A percentile compares a stretch with the other conserved stretches of the same genome.
Conservation (phyloP, 176 grass and related monocot species). For the Oryza brachyantha region DNA sequence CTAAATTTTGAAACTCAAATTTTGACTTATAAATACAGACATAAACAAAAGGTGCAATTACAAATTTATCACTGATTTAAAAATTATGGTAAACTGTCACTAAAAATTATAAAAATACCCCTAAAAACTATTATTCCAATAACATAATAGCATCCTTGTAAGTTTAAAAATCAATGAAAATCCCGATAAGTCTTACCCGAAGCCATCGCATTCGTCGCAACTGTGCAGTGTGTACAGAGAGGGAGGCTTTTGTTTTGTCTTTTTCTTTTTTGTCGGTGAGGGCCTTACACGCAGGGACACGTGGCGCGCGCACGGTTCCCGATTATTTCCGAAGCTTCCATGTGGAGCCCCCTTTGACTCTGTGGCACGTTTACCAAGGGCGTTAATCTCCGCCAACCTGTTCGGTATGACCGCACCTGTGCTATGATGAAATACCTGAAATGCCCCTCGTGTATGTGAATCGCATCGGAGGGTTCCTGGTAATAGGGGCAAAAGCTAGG, state of each 20-base stretch:
- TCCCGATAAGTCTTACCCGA: too few species aligned
- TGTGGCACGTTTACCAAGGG: neutral
- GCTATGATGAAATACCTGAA: neutral
- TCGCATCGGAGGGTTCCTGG: neutral
- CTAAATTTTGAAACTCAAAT: too few species aligned
- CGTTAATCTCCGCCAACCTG: slow-evolving; percentile 4
- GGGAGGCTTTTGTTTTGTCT: neutral
- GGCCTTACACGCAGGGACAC: neutral
- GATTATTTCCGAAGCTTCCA: slow-evolving; percentile 32
- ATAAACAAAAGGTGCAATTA: too few species aligned
- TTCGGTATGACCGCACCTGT: slow-evolving; percentile 14
- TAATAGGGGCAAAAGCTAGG: neutral
- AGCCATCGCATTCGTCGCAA: too few species aligned
- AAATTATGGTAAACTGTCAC: too few species aligned
- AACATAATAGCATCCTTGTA: too few species aligned
- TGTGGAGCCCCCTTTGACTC: slow-evolving; percentile 25
- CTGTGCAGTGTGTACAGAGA: neutral
- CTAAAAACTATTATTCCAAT: too few species aligned
- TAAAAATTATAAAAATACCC: too few species aligned
- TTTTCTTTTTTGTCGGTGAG: neutral
- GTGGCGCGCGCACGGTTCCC: neutral
- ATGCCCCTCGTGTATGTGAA: neutral
- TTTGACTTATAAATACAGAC: too few species aligned
- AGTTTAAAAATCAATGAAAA: too few species aligned
- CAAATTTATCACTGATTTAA: too few species aligned